A percentile compares a stretch with the other conserved stretches of the same genome.
Evolutionary conservation across 129 eudicot genomes (phyloP).

Genomic region (Kitagawia praeruptora): DNA sequence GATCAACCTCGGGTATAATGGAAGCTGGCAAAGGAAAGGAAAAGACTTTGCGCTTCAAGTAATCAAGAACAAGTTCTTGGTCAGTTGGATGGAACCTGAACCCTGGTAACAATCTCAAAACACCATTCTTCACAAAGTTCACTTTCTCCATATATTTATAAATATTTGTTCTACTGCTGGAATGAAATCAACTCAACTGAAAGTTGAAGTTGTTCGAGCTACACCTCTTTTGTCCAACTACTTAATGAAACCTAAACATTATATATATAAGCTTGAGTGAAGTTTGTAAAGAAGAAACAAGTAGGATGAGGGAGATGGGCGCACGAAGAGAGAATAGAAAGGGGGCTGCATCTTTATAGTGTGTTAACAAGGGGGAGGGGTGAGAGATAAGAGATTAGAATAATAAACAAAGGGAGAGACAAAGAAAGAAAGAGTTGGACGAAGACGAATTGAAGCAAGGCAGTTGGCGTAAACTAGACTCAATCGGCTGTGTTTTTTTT

Average conservation of each 20-base stretch:
- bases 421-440: constrained; percentile 21
- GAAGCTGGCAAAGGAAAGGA: constrained; percentile 64
- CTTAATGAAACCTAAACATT: not conserved
- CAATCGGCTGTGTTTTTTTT: constrained; percentile 33
- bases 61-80: constrained; percentile 76
- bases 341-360: constrained; percentile 46
- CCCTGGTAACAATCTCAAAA: constrained; percentile 69
- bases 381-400: constrained; percentile 11
- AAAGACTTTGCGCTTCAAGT: constrained; percentile 59
- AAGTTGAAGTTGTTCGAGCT: not conserved
- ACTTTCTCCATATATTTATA: constrained; percentile 26
- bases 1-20: constrained; percentile 74
- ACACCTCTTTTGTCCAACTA: not conserved
- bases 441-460: constrained; percentile 13
- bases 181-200: not conserved
- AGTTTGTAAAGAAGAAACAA: not conserved
- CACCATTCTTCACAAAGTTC: constrained; percentile 48
- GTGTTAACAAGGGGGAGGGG: constrained; percentile 4
- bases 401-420: constrained; percentile 8
- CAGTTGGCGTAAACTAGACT: constrained; percentile 83
- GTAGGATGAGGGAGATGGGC: not conserved
- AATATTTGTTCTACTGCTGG: not conserved
- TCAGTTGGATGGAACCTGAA: constrained; percentile 92
- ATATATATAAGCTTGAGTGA: not conserved
- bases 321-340: constrained; percentile 27